Conservation (phyloP, 768 basidiomycete species). For the Stropharia rugosoannulata region DNA sequence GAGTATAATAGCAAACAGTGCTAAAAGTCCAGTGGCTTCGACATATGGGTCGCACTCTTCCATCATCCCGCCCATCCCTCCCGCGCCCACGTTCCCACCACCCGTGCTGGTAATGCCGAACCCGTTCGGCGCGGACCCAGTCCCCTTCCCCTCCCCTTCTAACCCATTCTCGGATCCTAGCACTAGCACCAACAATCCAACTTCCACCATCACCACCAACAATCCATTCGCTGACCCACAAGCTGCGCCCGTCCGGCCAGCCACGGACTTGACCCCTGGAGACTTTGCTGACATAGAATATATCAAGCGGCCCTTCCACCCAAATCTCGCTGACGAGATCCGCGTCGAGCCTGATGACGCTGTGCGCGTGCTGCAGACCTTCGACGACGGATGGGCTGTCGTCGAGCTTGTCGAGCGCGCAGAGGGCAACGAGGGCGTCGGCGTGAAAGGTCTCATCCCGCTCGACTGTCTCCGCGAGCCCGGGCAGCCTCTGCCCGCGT, state of each 20-base stretch:
- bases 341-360: conserved; percentile 46
- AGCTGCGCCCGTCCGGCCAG: conserved; percentile 5
- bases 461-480: conserved; percentile 62
- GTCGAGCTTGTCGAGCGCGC: conserved; percentile 47
- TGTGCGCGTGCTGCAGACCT: conserved; percentile 52
- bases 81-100: conserved; percentile 10
- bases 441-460: conserved; percentile 55
- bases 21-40: neutral
- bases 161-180: conserved; percentile 15
- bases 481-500: conserved; percentile 45
- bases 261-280: conserved; percentile 8
- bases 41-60: neutral
- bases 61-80: conserved; percentile 10
- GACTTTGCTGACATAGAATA: conserved; percentile 42
- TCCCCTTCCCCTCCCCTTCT: conserved; percentile 9
- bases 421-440: conserved; percentile 10
- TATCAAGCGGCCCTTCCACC: conserved; percentile 55
- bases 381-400: conserved; percentile 72
- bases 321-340: conserved; percentile 61
- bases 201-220: neutral
- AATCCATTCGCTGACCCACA: conserved; percentile 26
- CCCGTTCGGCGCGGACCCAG: conserved; percentile 28
- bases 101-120: conserved; percentile 18
- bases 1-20: conserved; percentile 11
- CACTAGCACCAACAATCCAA: too few species aligned